A percentile compares a stretch with the other conserved stretches of the same genome.
Conservation (phyloP, 768 basidiomycete genomes). For the Collybia sordida region DNA sequence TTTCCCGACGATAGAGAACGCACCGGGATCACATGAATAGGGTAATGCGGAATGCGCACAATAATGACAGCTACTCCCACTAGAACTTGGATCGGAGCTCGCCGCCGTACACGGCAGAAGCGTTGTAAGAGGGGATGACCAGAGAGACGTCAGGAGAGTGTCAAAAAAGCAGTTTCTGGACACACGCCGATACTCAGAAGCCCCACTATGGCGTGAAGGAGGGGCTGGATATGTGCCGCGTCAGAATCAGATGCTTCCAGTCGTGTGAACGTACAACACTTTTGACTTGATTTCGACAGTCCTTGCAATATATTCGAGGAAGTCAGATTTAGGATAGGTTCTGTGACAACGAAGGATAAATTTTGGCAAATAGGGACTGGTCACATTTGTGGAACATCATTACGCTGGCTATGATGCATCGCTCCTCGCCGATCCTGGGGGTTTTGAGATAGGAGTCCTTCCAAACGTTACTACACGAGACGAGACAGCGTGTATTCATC, state of each 20-base stretch:
- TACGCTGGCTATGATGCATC: too few species aligned
- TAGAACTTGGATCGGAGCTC: background rate
- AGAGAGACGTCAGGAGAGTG: background rate
- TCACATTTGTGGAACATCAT: too few species aligned
- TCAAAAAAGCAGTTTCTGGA: background rate
- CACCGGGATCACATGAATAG: too few species aligned
- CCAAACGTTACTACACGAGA: too few species aligned
- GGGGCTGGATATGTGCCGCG: background rate
- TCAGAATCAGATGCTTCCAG: conserved; percentile 7
- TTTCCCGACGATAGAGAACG: background rate
- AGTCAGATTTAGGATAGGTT: too few species aligned
- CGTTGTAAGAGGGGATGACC: background rate
- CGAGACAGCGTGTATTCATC: too few species aligned
- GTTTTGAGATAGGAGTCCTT: too few species aligned
- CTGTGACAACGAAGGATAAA: too few species aligned
- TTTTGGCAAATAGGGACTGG: too few species aligned
- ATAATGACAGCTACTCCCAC: background rate
- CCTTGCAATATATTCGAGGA: background rate
- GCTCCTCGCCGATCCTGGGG: too few species aligned
- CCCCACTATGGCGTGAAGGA: conserved; percentile 6
- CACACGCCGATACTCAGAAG: conserved; percentile 3
- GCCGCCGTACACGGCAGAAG: conserved; percentile 7
- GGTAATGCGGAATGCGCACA: background rate
- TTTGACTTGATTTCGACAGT: background rate
- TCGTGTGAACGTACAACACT: conserved; percentile 1